Evolutionary conservation across 192 early-diverging fungal genomes (phyloP), one percentile per base, ranked within the genome.

Genomic region (Coemansia sp.): DNA sequence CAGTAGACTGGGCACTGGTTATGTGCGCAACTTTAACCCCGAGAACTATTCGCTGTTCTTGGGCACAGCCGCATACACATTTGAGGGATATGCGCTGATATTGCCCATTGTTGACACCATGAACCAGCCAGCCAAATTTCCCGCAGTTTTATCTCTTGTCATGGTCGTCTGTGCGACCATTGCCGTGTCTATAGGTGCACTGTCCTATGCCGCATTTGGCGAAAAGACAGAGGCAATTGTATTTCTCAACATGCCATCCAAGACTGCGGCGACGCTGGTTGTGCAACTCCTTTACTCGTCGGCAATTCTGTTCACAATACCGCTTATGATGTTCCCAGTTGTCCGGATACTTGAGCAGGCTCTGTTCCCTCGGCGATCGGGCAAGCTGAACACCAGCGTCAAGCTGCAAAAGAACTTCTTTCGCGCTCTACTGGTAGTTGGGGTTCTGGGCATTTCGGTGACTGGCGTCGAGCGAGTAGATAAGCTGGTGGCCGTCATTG

Each of bases 21-120:
- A 85, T 10, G 83, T 94, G 18, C 77, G 76, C 38, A 61, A 65
- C 59, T 86, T 96, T 70, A 98, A 98, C 79, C 65, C 78, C 34
- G 79, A 86, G 34, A 82, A 83, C 38, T 95, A 93, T 63, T 84
- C 92, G 23, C 76, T 96, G 51, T 96, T 97, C 65, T 87, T 98
- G 53, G 96, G 96, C 36, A 95, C 96, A 18, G 96, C 96, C 59
- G 92, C 94, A 42, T 95, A 88, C 81, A 87, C 89, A 0, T 97
- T 91, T 67, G 92, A 93, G 76, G 91, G 93, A 37, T 91, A 95
- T 66, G 93, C 93, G 34, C 69, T 94, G 48, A 88, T 90, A 1
- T 77, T 90, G 70, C 88, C 88, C 2, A 87, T 90, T 60, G 84
- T 84, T 16, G 84, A 87, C 61, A 70, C 84, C 2, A 97, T 98